These are phyloP conservation scores for Keithomyces neogunnii DNA, from an alignment of 2,329 filamentous ascomycete species.

Conservation along the genomic window DNA sequence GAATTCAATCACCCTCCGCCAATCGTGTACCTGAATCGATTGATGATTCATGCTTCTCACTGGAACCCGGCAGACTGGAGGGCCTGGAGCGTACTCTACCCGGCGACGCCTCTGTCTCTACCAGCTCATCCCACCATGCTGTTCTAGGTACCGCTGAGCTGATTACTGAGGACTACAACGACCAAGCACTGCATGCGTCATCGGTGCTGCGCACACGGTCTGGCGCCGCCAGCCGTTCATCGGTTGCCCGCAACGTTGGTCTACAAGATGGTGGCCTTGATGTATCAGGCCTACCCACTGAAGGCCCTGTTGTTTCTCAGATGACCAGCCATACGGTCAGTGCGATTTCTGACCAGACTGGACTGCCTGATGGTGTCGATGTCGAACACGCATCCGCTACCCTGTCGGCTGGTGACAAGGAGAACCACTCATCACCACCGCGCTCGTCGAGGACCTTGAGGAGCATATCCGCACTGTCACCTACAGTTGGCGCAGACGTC, in stretches of 20 bases:
- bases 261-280: neutral
- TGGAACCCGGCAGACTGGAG: neutral
- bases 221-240: neutral
- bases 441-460: too few species aligned
- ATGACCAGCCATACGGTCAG: neutral
- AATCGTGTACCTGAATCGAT: neutral
- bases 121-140: neutral
- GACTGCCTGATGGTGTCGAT: too few species aligned
- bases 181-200: neutral
- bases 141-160: neutral
- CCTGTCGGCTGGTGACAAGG: too few species aligned
- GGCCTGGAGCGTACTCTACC: neutral
- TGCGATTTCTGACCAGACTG: neutral
- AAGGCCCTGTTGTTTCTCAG: neutral
- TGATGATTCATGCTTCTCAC: neutral
- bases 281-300: neutral
- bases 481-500: too few species aligned
- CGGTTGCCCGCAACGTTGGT: neutral
- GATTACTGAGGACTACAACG: too few species aligned
- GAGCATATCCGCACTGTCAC: too few species aligned
- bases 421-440: too few species aligned
- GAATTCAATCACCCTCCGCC: neutral
- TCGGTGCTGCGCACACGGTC: neutral
- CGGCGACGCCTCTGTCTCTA: neutral
- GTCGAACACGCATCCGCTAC: too few species aligned